A percentile compares a stretch with the other conserved stretches of the same genome.
These are phyloP conservation scores for Xylaria sp. DNA, from an alignment of 2,329 filamentous ascomycete genomes.

Conservation along the genomic window DNA sequence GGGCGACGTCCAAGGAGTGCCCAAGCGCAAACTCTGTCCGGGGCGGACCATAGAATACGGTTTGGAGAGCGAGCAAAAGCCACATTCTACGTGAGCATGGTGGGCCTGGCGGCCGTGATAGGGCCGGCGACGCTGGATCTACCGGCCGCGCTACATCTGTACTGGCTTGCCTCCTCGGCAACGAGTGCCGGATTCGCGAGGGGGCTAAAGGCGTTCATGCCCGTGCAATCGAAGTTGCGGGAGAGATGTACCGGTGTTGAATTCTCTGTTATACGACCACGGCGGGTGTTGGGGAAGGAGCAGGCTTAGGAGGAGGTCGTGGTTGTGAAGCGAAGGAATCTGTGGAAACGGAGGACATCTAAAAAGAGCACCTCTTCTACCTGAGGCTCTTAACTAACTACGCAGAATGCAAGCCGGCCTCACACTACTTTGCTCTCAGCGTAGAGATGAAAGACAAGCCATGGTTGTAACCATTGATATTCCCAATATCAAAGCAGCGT, in stretches of 20 bases:
- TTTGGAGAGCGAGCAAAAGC: conserved; percentile 5
- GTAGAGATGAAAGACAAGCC: neutral
- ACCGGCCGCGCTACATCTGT: conserved; percentile 57
- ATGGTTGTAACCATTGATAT: neutral
- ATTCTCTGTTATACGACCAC: conserved; percentile 36
- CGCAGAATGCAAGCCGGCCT: neutral
- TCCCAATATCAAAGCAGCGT: neutral
- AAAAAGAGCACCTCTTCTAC: neutral
- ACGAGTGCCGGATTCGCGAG: conserved; percentile 41
- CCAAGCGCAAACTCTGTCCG: neutral
- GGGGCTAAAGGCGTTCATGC: conserved; percentile 43
- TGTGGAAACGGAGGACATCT: neutral
- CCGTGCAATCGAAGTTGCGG: conserved; percentile 35
- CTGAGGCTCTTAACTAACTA: neutral
- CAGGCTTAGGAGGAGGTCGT: too few relatives aligned
- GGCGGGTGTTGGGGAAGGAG: conserved; percentile 14
- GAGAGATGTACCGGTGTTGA: conserved; percentile 41
- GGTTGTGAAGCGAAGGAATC: neutral
- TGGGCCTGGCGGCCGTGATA: conserved; percentile 47
- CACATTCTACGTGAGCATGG: conserved; percentile 46
- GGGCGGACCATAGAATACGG: conserved; percentile 4
- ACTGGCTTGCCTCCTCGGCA: conserved; percentile 54
- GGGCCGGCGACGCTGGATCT: conserved; percentile 53
- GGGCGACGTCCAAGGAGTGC: conserved; percentile 17
- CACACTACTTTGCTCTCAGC: neutral